These are phyloP conservation scores for Diaporthe sp. DNA, from an alignment of 2,329 filamentous ascomycete genomes.

Conservation along the genomic window DNA sequence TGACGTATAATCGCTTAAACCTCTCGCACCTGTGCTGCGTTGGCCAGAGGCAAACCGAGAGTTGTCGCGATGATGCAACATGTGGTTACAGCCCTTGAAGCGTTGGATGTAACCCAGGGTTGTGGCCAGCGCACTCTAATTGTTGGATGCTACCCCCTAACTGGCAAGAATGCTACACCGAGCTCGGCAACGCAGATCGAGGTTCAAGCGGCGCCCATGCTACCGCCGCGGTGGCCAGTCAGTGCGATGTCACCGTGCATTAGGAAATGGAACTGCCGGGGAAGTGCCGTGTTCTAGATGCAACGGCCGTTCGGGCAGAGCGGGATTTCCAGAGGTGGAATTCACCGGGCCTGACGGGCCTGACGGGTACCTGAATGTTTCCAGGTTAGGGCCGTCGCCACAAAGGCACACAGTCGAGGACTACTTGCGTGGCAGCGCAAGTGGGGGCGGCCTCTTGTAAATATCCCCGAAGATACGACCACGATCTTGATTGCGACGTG, in stretches of 20 bases:
- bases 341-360: neutral
- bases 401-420: neutral
- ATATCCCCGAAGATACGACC: slow-evolving; percentile 30
- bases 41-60: slow-evolving; percentile 17
- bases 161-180: neutral
- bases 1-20: slow-evolving; percentile 7
- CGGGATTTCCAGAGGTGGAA: slow-evolving; percentile 12
- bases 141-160: slow-evolving; percentile 25
- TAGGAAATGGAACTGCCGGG: slow-evolving; percentile 15
- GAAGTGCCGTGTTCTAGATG: slow-evolving; percentile 29
- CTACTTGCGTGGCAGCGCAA: neutral
- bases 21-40: neutral
- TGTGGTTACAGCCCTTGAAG: neutral
- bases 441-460: slow-evolving; percentile 3
- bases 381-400: slow-evolving; percentile 5
- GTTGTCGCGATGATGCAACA: slow-evolving; percentile 23
- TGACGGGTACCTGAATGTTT: slow-evolving; percentile 14
- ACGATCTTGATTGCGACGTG: slow-evolving; percentile 22
- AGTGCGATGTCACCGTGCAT: slow-evolving; percentile 17
- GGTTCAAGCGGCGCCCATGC: neutral
- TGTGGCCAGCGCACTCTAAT: slow-evolving; percentile 2
- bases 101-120: neutral
- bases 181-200: slow-evolving; percentile 11
- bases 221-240: neutral
- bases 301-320: slow-evolving; percentile 12